phyloP scores from a whole-genome alignment of 2,329 filamentous ascomycete species.

The Juglanconis juglandina region DNA sequence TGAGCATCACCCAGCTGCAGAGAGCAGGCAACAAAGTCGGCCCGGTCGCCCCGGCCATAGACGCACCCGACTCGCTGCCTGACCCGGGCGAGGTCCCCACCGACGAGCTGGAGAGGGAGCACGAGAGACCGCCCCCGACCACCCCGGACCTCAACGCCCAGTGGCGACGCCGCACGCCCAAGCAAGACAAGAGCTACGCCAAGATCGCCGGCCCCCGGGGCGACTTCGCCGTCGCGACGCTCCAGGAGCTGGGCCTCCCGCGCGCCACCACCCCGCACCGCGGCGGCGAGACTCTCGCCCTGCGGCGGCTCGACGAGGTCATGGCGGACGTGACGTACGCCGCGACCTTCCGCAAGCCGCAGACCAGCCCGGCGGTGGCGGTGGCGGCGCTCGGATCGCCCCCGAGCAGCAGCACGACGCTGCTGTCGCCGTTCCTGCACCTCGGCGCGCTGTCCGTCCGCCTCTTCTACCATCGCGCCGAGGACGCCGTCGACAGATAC shows the following conservation, averaged over 20 bases:
- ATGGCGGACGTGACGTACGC: conserved; percentile 63
- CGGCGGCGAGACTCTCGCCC: conserved; percentile 66
- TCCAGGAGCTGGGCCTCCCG: conserved; percentile 67
- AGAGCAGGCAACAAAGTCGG: conserved; percentile 62
- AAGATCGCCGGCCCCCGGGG: conserved; percentile 62
- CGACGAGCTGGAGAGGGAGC: conserved; percentile 53
- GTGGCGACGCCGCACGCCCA: conserved; percentile 40
- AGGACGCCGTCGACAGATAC: conserved; percentile 57
- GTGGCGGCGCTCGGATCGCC: conserved; percentile 29
- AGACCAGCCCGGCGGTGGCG: conserved; percentile 61
- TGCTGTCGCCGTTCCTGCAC: conserved; percentile 70
- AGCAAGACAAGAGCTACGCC: conserved; percentile 54
- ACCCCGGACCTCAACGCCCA: conserved; percentile 59
- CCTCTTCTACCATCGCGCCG: conserved; percentile 69
- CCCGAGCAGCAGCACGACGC: conserved; percentile 69
- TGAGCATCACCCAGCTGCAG: conserved; percentile 68
- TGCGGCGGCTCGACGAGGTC: conserved; percentile 56
- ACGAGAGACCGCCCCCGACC: conserved; percentile 29
- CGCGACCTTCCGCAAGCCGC: conserved; percentile 72
- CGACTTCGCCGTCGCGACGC: conserved; percentile 68
- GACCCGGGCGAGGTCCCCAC: conserved; percentile 62
- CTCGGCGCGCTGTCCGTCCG: conserved; percentile 70
- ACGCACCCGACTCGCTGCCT: conserved; percentile 57
- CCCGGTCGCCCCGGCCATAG: conserved; percentile 57
- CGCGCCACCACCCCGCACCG: conserved; percentile 62